Evolutionary conservation across 257 asterid genomes (phyloP), one percentile per base, ranked within the genome.

Genomic region (Lithospermum erythrorhizon): DNA sequence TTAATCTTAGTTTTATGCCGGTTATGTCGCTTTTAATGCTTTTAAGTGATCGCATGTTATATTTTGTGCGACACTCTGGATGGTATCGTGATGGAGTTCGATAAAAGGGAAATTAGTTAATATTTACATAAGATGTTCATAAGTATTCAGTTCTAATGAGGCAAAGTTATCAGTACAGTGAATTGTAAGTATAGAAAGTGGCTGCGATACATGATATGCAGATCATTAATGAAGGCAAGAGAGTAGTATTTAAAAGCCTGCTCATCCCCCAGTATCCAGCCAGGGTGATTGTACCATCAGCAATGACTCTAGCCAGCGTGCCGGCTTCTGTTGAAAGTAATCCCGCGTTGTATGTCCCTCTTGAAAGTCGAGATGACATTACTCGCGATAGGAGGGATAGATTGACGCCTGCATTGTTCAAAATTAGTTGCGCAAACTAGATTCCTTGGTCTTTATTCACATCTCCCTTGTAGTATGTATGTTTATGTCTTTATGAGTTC

Each of bases 261-360:
- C 78, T 82, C 76, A 80, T 77, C 6, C 87, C 87, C 73, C 78
- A 77, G 61, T 80, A 76, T 2, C 94, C 87, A 5, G 87, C 81
- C 17, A 82, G 32, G 15, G 94, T 85, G 53, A 85, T 85, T 18
- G 87, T 79, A 18, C 77, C 79, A 45, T 85, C 94, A 10, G 90
- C 95, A 17, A 81, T 53, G 3, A 85, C 95, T 49, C 95, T 80
- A 1, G 90, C 95, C 51, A 86, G 56, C 6, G 95, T 86, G 27
- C 90, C 95, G 0, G 88, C 95, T 70, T 86, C 95, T 5, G 90
- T 86, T 25, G 95, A 86, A 35, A 86, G 75, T 57, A 86, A 70
- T 6, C 90, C 95, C 3, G 86, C 90, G 2, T 85, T 85, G 70
- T 69, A 85, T 3, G 94, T 81, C 72, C 95, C 95, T 60, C 67